Evolutionary conservation across 1,139 yeast species (phyloP).

Genomic region (Lodderomyces orthopsilosis): DNA sequence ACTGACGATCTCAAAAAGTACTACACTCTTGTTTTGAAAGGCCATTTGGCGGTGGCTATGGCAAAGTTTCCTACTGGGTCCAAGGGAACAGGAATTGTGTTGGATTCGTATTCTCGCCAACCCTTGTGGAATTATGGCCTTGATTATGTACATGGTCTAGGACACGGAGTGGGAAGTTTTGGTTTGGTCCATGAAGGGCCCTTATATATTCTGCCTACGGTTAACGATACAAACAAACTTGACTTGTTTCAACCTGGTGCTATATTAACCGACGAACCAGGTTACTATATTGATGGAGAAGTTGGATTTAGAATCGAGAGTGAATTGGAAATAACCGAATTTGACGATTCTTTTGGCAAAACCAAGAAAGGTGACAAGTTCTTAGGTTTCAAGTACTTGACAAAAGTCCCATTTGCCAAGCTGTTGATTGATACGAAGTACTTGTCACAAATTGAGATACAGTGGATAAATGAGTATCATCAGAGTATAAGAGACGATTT

Average conservation of each 20-base stretch:
- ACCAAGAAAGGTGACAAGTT: conserved; percentile 34
- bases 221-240: conserved; percentile 29
- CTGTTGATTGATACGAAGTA: conserved; percentile 41
- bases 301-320: conserved; percentile 55
- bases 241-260: conserved; percentile 45
- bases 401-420: conserved; percentile 53
- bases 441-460: conserved; percentile 38
- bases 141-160: conserved; percentile 57
- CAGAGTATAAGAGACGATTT: conserved; percentile 35
- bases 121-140: conserved; percentile 54
- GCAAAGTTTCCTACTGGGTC: conserved; percentile 46
- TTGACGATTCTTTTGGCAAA: conserved; percentile 29
- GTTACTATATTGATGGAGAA: conserved; percentile 50
- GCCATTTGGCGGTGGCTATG: conserved; percentile 54
- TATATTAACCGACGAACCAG: conserved; percentile 56
- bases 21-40: conserved; percentile 53
- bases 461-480: conserved; percentile 54
- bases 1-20: conserved; percentile 32
- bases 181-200: conserved; percentile 60
- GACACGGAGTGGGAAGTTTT: conserved; percentile 59
- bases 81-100: conserved; percentile 39
- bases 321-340: conserved; percentile 45
- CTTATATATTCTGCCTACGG: conserved; percentile 43
- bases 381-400: conserved; percentile 48
- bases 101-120: conserved; percentile 51